Conservation (phyloP, 768 basidiomycete genomes). For the Rhodotorula kratochvilovae region DNA sequence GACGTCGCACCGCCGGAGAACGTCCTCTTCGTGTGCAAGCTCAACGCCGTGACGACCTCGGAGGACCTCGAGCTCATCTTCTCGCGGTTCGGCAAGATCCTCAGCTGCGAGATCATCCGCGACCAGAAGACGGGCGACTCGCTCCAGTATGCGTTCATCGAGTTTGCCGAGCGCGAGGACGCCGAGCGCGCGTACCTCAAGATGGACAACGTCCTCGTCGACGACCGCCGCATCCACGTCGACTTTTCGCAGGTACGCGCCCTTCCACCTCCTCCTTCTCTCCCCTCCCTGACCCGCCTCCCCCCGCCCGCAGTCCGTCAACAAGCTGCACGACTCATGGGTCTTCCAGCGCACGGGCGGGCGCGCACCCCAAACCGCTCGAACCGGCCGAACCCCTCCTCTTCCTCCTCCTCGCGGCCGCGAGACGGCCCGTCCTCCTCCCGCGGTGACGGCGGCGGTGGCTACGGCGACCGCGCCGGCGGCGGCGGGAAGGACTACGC, state of each 20-base stretch:
- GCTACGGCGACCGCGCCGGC: constrained; percentile 28
- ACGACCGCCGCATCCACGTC: constrained; percentile 97
- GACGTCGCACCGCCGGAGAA: constrained; percentile 97
- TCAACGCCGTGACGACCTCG: constrained; percentile 89
- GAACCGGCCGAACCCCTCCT: constrained; percentile 49
- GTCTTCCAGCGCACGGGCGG: constrained; percentile 47
- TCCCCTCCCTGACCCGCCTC: not conserved
- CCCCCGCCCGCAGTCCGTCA: constrained; percentile 77
- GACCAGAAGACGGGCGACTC: constrained; percentile 95
- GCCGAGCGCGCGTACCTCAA: constrained; percentile 99
- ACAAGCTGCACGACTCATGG: constrained; percentile 74
- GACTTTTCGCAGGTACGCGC: constrained; percentile 71
- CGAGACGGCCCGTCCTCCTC: constrained; percentile 1
- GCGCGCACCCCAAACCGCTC: constrained; percentile 59
- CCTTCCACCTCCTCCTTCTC: too few species aligned
- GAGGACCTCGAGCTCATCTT: constrained; percentile 98
- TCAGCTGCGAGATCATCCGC: constrained; percentile 95
- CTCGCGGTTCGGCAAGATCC: constrained; percentile 86
- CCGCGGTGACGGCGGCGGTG: constrained; percentile 15
- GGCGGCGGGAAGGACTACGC: constrained; percentile 56
- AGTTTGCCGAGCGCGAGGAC: constrained; percentile 88
- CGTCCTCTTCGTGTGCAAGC: constrained; percentile 96
- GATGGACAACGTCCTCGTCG: constrained; percentile 98
- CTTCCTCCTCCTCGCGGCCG: constrained; percentile 5
- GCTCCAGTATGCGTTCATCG: constrained; percentile 96